Percentiles rank a stretch among this genome's conserved stretches.
Evolutionary conservation across 208 protist genomes (phyloP).

Genomic region (Naegleria fowleri): DNA sequence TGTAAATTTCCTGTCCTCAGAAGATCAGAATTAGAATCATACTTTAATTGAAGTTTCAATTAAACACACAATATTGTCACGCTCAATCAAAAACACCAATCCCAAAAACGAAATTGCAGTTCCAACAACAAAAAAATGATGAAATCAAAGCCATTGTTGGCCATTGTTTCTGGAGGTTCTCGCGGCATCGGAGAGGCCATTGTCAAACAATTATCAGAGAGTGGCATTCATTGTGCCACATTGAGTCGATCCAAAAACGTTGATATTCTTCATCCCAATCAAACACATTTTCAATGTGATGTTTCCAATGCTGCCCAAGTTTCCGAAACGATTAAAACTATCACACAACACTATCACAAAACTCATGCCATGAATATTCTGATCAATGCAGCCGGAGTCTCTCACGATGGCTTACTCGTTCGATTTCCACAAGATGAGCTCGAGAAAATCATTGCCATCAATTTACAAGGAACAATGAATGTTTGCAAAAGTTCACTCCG

Average conservation of each 20-base stretch:
- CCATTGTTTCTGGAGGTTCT: neutral
- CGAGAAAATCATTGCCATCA: conserved; percentile 25
- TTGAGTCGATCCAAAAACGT: neutral
- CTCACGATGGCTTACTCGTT: conserved; percentile 32
- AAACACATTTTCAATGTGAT: neutral
- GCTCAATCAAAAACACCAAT: too few relatives aligned
- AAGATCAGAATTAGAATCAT: too few relatives aligned
- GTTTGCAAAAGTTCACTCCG: conserved; percentile 28
- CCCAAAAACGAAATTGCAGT: too few relatives aligned
- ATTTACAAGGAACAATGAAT: conserved; percentile 38
- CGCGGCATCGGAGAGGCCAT: neutral
- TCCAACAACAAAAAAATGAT: too few relatives aligned
- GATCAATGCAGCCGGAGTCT: conserved; percentile 41
- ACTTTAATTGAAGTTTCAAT: too few relatives aligned
- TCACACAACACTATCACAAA: neutral
- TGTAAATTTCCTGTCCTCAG: too few relatives aligned
- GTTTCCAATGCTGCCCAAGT: neutral
- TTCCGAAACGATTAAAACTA: conserved; percentile 13
- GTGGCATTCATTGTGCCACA: neutral
- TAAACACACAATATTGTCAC: too few relatives aligned
- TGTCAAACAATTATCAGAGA: neutral
- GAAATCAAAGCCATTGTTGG: neutral
- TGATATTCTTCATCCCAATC: neutral
- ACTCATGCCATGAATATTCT: conserved; percentile 18
- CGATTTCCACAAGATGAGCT: conserved; percentile 26